A percentile compares a stretch with the other conserved stretches of the same genome.
phyloP scores from a whole-genome alignment of 78 protist genomes.

The Polysphondylium violaceum region DNA sequence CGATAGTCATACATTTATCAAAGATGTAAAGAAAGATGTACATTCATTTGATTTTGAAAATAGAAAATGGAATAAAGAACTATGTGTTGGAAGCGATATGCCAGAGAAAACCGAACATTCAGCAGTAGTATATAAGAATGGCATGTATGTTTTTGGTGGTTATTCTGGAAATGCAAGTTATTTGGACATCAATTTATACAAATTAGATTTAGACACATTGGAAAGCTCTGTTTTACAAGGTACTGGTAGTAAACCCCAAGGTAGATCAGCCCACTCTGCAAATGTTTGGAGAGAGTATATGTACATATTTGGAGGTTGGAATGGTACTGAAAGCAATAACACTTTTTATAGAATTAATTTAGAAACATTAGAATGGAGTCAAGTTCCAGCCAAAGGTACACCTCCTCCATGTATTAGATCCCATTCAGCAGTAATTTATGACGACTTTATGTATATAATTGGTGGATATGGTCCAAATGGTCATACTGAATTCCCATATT shows the following conservation, averaged over 20 bases:
- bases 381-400: slow-evolving; percentile 33
- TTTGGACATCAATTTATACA: slow-evolving; percentile 35
- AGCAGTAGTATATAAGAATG: slow-evolving; percentile 47
- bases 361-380: slow-evolving; percentile 4
- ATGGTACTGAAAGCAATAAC: slow-evolving; percentile 64
- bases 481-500: slow-evolving; percentile 44
- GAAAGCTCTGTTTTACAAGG: slow-evolving; percentile 8
- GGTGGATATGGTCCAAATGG: slow-evolving; percentile 81
- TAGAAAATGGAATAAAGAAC: slow-evolving; percentile 36
- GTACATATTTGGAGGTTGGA: slow-evolving; percentile 80
- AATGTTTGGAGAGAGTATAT: slow-evolving; percentile 40
- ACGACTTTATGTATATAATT: slow-evolving; percentile 47
- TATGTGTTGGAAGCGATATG: slow-evolving; percentile 22
- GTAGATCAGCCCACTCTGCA: slow-evolving; percentile 72
- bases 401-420: slow-evolving; percentile 74
- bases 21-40: slow-evolving; percentile 68
- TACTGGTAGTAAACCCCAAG: slow-evolving; percentile 25
- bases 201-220: slow-evolving; percentile 37
- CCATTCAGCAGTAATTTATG: slow-evolving; percentile 33
- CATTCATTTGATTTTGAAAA: slow-evolving; percentile 39
- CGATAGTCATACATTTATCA: slow-evolving; percentile 71
- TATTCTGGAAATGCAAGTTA: slow-evolving; percentile 51
- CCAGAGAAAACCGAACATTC: slow-evolving; percentile 78
- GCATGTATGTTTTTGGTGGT: slow-evolving; percentile 79
- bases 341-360: slow-evolving; percentile 39